Base-by-base conservation (phyloP, 2,329 filamentous ascomycete genomes). In the Kalmusia sp. region DNA sequence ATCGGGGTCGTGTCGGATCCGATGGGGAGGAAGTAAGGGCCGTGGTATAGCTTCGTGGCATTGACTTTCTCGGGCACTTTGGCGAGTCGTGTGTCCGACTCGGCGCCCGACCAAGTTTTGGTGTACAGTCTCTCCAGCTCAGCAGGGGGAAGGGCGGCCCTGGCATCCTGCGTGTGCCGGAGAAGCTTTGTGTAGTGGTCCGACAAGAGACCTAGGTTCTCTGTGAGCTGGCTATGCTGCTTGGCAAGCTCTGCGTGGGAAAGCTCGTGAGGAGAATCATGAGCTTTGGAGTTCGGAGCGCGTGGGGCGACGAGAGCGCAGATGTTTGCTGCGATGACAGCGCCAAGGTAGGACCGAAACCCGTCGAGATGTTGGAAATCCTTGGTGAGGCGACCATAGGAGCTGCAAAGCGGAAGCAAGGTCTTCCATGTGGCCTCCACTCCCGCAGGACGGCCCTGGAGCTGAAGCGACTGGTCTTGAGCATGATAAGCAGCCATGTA, bases 21-120 rank as follows among this genome's bases (percentile, higher is more conserved):
- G 0, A 80, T 55, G 0, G 78, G 78, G 3, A 81, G 60, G 33
- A 70, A 74, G 52, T 76, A 80, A 0, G 67, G 64, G 0, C 71
- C 72, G 0, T n/a, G n/a, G n/a, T 73, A 72, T 31, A 75, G 61
- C 17, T 70, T 68, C 3, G 65, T 67, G 4, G 68, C 64, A 24
- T 62, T 64, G n/a, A 76, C 45, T 39, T 68, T 72, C 34, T 77
- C 73, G 4, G 68, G 55, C 39, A 69, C 63, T 19, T 63, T 64
- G 7, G 57, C 49, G 6, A 66, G 41, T 17, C 61, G 64, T 19
- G 47, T 37, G 37, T 60, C 64, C 2, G 35, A 37, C 27, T 71
- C 64, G 1, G 71, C 63, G 3, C 56, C 64, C 0, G 60, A 61
- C 68, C 76, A 80, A 0, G 72, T 75, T 41, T 69, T 68, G 6